Conservation (phyloP, 1,284 basidiomycete species). For the Ustilago esculenta region DNA sequence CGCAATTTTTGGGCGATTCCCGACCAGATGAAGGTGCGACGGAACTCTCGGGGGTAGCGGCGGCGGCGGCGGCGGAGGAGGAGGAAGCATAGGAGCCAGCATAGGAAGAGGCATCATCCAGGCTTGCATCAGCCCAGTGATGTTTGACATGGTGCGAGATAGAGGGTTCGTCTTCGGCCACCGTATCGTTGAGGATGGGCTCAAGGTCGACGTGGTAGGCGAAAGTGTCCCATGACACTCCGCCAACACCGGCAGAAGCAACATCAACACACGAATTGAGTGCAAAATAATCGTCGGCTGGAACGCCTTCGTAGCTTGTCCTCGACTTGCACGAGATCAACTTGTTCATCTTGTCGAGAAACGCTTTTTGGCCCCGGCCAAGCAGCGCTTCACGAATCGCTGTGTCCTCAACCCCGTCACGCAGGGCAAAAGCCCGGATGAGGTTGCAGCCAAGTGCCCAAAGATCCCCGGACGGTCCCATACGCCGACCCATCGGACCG, state of each 20-base stretch:
- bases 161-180: conserved; percentile 12
- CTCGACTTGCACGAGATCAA: conserved; percentile 25
- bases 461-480: conserved; percentile 61
- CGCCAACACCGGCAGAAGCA: neutral
- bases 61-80: conserved; percentile 1
- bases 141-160: neutral
- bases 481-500: conserved; percentile 55
- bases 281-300: conserved; percentile 24
- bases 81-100: conserved; percentile 2
- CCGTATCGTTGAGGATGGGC: conserved; percentile 26
- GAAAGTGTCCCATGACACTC: conserved; percentile 32
- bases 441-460: conserved; percentile 64
- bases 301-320: neutral
- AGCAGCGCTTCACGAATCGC: conserved; percentile 55
- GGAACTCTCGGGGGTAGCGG: conserved; percentile 18
- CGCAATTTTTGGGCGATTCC: conserved; percentile 5
- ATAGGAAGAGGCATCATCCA: conserved; percentile 7
- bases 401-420: conserved; percentile 59
- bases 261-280: neutral
- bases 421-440: conserved; percentile 61
- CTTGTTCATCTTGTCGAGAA: conserved; percentile 44
- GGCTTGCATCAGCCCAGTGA: neutral
- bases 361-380: conserved; percentile 49
- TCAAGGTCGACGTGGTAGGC: conserved; percentile 32
- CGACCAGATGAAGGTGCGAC: conserved; percentile 27